Evolutionary conservation across 2,329 filamentous ascomycete species (phyloP).

Genomic region (Coniella vitis): DNA sequence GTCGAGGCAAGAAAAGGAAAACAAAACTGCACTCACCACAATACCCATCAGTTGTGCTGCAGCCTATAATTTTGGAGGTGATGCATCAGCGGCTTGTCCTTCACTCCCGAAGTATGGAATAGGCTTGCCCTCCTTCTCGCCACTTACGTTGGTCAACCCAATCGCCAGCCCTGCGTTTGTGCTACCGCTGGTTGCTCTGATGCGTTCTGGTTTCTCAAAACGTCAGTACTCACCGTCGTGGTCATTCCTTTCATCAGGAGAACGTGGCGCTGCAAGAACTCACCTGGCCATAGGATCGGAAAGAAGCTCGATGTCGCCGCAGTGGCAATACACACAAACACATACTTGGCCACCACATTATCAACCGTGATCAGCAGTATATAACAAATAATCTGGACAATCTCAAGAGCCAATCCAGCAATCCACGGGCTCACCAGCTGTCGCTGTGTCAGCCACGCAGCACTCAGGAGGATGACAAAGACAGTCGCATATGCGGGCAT

Average conservation of each 20-base stretch:
- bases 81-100: neutral
- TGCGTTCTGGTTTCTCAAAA: conserved; percentile 25
- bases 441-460: conserved; percentile 20
- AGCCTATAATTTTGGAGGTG: conserved; percentile 13
- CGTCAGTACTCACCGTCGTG: too few species aligned
- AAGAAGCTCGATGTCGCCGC: conserved; percentile 32
- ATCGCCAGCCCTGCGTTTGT: conserved; percentile 32
- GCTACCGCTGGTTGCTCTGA: conserved; percentile 31
- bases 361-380: conserved; percentile 31
- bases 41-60: conserved; percentile 30
- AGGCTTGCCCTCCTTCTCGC: neutral
- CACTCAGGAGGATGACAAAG: conserved; percentile 21
- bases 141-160: conserved; percentile 28
- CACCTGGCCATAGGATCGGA: conserved; percentile 31
- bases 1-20: neutral
- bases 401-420: conserved; percentile 24
- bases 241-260: too few species aligned
- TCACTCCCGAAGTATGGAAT: too few species aligned
- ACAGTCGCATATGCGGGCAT: conserved; percentile 19
- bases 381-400: conserved; percentile 30
- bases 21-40: conserved; percentile 20
- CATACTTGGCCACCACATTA: conserved; percentile 28
- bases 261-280: too few species aligned
- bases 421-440: conserved; percentile 20
- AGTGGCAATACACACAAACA: conserved; percentile 33